Base-by-base conservation (phyloP, 2,329 filamentous ascomycete species). In the Cryphonectria radicalis region DNA sequence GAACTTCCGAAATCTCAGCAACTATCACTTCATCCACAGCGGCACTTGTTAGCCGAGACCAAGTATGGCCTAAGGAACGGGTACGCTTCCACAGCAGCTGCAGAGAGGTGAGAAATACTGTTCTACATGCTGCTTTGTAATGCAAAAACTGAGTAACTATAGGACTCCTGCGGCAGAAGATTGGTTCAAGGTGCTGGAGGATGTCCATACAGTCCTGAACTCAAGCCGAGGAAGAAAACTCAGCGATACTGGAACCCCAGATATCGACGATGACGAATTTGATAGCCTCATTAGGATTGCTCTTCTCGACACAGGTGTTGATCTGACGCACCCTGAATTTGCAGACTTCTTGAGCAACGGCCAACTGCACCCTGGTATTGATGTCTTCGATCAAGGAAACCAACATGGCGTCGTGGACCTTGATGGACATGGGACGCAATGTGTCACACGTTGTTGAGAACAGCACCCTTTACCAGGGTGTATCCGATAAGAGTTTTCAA, bases 341-440 rank as follows among this genome's bases (percentile, higher is more conserved):
- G 7, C 19, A 32, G 25, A 19, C 4, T 59, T 17, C 28, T 4
- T 19, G 5, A 4, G 7, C 2, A 59, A 59, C 17, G 55, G 28
- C 13, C 55, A 59, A 32, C 25, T 59, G 4, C 25, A 59, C 17
- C 11, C 28, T 32, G 55, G 55, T 59, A 19, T 32, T 13, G 55
- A 59, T 19, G 17, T 32, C 0, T 14, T 32, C 14, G 25, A 59
- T 7, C 14, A 19, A 28, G 5, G 1, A 32, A 32, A 59, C 5
- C 13, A 28, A 59, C 4, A 5, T 14, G 14, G 55, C 14, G 28
- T 59, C 4, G 55, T 32, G 55, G 55, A 59, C 28, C 55, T 59
- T 32, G 55, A 59, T 59, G 55, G 55, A 17, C 55, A 59, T 19
- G 55, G 55, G 55, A 59, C 55, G 14, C 55, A 59, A 59, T 59